Base-by-base conservation (phyloP, 75 land plant genomes). In the Cupressus sempervirens region DNA sequence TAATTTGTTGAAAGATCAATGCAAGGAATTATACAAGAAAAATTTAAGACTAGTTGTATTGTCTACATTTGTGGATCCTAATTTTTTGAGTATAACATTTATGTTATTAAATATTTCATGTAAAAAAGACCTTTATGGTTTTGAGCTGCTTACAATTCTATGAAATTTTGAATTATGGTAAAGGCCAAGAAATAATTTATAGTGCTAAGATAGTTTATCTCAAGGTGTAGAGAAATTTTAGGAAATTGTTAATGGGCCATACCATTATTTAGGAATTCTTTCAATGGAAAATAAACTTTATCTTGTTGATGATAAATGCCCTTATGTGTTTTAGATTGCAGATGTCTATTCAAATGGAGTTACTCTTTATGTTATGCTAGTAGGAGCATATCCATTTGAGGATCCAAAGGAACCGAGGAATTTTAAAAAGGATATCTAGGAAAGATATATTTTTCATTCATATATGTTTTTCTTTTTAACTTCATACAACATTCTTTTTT, bases 341-440 rank as follows among this genome's bases (percentile, higher is more conserved):
- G 91, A 90, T 80, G 91, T 90, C 7, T 90, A 90, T 90, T 90
- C 91, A 20, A 88, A 90, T 86, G 91, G 91, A 74, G 91, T 90
- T 9, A 90, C 91, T 4, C 75, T 90, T 0, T 90, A 88, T 84
- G 91, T 90, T 23, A 90, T 90, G 91, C 50, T 90, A 29, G 91
- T 88, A 20, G 91, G 91, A 34, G 89, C 91, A 16, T 90, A 90
- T 80, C 91, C 91, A 43, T 90, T 90, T 68, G 91, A 90, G 65
- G 91, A 90, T 68, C 89, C 91, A 3, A 65, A 85, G 75, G 91
- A 90, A 13, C 89, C 90, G 75, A 85, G 75, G 91, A 90, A 13
- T 53, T 90, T 90, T 72, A 81, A 82, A 48, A 90, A 88, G 52
- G 88, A 90, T 46, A 90, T 90, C 53, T 86, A 88, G 86, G 91